Conservation (phyloP, 345 rosid genomes). For the Pugionium cornutum region DNA sequence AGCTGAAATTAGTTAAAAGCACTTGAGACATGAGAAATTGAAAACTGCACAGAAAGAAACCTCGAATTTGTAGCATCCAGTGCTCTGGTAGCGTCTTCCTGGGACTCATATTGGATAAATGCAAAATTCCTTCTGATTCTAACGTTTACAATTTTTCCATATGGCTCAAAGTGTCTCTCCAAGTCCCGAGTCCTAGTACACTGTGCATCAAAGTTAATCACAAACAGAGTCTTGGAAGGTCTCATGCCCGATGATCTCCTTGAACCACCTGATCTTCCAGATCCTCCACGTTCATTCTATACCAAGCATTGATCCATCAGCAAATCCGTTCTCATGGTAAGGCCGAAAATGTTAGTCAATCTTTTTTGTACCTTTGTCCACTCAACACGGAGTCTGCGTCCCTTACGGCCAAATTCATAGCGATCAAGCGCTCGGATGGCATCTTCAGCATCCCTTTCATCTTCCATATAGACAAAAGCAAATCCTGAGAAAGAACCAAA, state of each 20-base stretch:
- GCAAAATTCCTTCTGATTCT: conserved; percentile 98
- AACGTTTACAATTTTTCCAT: conserved; percentile 84
- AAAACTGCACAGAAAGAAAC: conserved; percentile 40
- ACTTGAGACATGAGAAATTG: background rate
- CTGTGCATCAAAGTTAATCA: conserved; percentile 89
- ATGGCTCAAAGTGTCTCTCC: conserved; percentile 90
- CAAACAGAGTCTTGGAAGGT: conserved; percentile 93
- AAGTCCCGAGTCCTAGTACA: conserved; percentile 81
- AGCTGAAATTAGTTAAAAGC: background rate
- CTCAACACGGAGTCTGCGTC: conserved; percentile 93
- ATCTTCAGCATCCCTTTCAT: conserved; percentile 97
- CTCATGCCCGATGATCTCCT: conserved; percentile 58
- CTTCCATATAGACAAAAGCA: conserved; percentile 94
- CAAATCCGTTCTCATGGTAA: background rate
- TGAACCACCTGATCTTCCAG: conserved; percentile 58
- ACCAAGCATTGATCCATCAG: conserved; percentile 7
- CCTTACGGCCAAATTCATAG: conserved; percentile 86
- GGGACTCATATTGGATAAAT: conserved; percentile 81
- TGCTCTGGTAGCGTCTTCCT: conserved; percentile 87
- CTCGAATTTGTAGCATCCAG: conserved; percentile 83
- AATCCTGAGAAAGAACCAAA: conserved; percentile 50
- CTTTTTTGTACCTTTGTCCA: conserved; percentile 74
- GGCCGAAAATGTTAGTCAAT: background rate
- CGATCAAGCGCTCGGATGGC: conserved; percentile 94
- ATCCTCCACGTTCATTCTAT: conserved; percentile 78